phyloP scores from a whole-genome alignment of 306 rosid species.

The Castanea sativa region DNA sequence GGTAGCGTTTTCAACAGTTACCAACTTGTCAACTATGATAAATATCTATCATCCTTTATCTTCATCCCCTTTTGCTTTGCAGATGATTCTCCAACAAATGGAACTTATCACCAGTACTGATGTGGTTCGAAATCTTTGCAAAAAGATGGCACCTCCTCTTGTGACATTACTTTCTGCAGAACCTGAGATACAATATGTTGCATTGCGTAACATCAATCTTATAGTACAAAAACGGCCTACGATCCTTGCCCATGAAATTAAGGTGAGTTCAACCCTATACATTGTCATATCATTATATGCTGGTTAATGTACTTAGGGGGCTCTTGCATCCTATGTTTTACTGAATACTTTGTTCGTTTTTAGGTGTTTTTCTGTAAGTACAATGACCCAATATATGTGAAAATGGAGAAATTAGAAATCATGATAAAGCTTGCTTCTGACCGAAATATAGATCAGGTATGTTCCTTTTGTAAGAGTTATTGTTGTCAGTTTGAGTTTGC shows the following conservation, averaged over 20 bases:
- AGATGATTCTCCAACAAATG: conserved; percentile 99
- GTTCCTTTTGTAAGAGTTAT: conserved; percentile 11
- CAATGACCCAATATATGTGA: conserved; percentile 98
- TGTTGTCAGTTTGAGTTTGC: conserved; percentile 9
- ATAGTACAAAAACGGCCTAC: conserved; percentile 98
- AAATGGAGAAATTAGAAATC: conserved; percentile 97
- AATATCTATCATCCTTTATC: conserved; percentile 9
- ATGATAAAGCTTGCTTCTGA: conserved; percentile 99
- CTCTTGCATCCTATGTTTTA: conserved; percentile 8
- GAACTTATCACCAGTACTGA: conserved; percentile 96
- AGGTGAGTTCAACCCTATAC: conserved; percentile 51
- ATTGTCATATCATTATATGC: not conserved
- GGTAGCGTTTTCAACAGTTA: conserved; percentile 18
- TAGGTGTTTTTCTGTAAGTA: conserved; percentile 99
- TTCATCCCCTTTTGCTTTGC: conserved; percentile 27
- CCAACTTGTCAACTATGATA: conserved; percentile 1
- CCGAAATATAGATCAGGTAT: conserved; percentile 95
- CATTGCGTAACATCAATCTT: conserved; percentile 93
- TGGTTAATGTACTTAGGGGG: not conserved
- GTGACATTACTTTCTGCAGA: conserved; percentile 97
- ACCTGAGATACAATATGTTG: conserved; percentile 99
- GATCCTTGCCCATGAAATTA: conserved; percentile 98
- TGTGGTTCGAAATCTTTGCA: conserved; percentile 96
- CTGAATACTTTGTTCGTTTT: conserved; percentile 22
- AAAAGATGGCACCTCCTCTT: conserved; percentile 99